phyloP scores from a whole-genome alignment of 2,329 filamentous ascomycete species.

The Blastomyces percursus region DNA sequence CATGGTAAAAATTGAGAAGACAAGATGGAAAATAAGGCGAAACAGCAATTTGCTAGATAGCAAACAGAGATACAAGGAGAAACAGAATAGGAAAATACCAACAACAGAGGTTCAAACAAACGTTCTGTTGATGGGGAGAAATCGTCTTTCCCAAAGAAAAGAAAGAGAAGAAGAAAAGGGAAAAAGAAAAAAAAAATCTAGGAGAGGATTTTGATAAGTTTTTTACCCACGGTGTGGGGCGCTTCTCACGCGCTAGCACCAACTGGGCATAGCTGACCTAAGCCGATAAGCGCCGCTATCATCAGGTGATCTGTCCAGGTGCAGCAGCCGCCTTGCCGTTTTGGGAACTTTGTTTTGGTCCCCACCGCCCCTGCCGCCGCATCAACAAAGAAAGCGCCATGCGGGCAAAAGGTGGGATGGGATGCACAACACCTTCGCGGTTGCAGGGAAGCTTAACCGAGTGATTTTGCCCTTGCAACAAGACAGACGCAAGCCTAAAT shows the following conservation, averaged over 20 bases:
- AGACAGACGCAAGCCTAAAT: neutral
- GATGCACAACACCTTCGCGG: neutral
- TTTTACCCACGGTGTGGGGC: slow-evolving; percentile 5
- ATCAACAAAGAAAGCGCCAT: neutral
- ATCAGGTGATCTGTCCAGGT: slow-evolving; percentile 3
- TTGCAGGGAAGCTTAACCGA: neutral
- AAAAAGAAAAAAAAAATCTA: slow-evolving; percentile 9
- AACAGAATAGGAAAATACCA: slow-evolving; percentile 25
- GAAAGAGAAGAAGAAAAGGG: slow-evolving; percentile 35
- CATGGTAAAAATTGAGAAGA: slow-evolving; percentile 46
- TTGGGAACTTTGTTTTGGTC: slow-evolving; percentile 17
- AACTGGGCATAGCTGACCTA: neutral
- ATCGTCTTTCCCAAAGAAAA: slow-evolving; percentile 46
- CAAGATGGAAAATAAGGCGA: slow-evolving; percentile 20
- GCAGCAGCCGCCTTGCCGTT: slow-evolving; percentile 7
- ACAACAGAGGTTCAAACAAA: slow-evolving; percentile 35
- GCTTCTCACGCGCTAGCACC: neutral
- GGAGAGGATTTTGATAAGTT: neutral
- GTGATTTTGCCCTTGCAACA: neutral
- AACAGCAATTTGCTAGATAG: slow-evolving; percentile 20
- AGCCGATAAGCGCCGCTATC: neutral
- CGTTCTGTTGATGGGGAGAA: slow-evolving; percentile 50
- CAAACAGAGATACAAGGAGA: slow-evolving; percentile 17
- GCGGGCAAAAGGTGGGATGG: neutral
- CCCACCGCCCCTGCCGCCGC: neutral